A percentile compares a stretch with the other conserved stretches of the same genome.
Conservation (phyloP, 805 yeast genomes). For the Yamadazyma endophytica region DNA sequence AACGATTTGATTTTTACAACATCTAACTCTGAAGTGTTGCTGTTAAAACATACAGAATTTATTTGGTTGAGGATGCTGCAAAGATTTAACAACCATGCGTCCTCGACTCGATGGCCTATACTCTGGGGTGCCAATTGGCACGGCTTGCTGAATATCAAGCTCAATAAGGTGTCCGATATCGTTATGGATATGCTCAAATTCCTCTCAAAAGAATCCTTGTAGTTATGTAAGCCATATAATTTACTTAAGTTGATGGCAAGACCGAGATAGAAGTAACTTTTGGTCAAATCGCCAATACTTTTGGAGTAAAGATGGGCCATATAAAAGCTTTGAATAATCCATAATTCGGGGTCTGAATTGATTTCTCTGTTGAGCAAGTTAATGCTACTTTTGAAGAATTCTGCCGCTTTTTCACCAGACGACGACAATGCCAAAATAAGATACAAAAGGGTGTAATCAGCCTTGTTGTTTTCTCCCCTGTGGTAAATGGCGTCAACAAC, state of each 20-base stretch:
- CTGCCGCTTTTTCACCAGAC: slow-evolving; percentile 16
- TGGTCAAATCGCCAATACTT: not conserved
- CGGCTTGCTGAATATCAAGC: slow-evolving; percentile 2
- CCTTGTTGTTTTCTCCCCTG: slow-evolving; percentile 1
- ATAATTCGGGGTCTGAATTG: slow-evolving; percentile 35
- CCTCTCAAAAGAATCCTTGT: not conserved
- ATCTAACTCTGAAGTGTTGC: not conserved
- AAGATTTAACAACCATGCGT: no score
- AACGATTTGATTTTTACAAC: slow-evolving; percentile 16
- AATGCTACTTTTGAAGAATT: slow-evolving; percentile 33
- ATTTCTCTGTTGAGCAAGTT: slow-evolving; percentile 19
- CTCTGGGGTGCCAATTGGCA: slow-evolving; percentile 1
- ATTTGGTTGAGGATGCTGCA: no score
- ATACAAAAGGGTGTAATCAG: slow-evolving; percentile 25
- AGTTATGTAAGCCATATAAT: not conserved
- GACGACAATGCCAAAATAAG: slow-evolving; percentile 28
- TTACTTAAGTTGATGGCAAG: slow-evolving; percentile 2
- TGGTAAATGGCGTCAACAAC: slow-evolving; percentile 3
- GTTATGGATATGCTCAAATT: not conserved
- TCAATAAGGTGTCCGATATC: slow-evolving; percentile 2
- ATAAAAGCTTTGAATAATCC: slow-evolving; percentile 40
- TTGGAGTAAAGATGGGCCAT: slow-evolving; percentile 39
- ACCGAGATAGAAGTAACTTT: slow-evolving; percentile 6
- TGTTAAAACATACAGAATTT: slow-evolving; percentile 4
- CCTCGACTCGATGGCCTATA: no score